Base-by-base conservation (phyloP, 2,329 filamentous ascomycete species). In the Stachybotrys elegans region DNA sequence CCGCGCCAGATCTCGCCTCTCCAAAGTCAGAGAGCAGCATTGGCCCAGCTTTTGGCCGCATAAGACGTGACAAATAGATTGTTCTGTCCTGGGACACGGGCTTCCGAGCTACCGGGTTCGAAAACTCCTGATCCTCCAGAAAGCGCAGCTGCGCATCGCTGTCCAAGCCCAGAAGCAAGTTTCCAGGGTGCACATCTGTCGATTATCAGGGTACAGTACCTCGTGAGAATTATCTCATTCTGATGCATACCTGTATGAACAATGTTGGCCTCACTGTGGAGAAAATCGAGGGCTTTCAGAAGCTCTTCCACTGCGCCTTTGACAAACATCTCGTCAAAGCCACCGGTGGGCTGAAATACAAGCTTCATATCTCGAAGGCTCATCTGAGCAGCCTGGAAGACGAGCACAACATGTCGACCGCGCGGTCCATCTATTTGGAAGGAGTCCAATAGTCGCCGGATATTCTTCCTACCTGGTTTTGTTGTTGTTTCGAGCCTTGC, bases 281-380 rank as follows among this genome's bases (percentile, higher is more conserved):
- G 46, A 34, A 65, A 67, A 19, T 65, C 58, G 31, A 68, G 53
- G 3, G 57, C 60, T 17, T 58, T 44, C n/a, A 66, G 52, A 14
- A 65, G 48, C 41, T 61, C 53, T 4, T 50, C 46, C 1, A 63
- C 20, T 1, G 59, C 57, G 14, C 57, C 54, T 42, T 57, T 65
- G 0, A 65, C 58, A 13, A 65, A 55, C 17, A 32, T 42, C 27
- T 60, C 53, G 7, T 53, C 46, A 32, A 58, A 61, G 2, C 54
- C 55, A 29, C 46, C 20, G 8, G 47, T 49, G 2, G 49, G 21
- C 43, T 50, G 43, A 35, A 60, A 58, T 41, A 63, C 42, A 40
- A 49, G n/a, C 29, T 56, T 44, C 51, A 65, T 61, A 5, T 68
- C 63, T 6, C 59, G 54, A 3, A 60, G 37, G 34, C 56, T 59